Percentiles rank a stretch among this genome's conserved stretches.
Evolutionary conservation across 1,284 basidiomycete genomes (phyloP).

Genomic region (Phlebopus sp.): DNA sequence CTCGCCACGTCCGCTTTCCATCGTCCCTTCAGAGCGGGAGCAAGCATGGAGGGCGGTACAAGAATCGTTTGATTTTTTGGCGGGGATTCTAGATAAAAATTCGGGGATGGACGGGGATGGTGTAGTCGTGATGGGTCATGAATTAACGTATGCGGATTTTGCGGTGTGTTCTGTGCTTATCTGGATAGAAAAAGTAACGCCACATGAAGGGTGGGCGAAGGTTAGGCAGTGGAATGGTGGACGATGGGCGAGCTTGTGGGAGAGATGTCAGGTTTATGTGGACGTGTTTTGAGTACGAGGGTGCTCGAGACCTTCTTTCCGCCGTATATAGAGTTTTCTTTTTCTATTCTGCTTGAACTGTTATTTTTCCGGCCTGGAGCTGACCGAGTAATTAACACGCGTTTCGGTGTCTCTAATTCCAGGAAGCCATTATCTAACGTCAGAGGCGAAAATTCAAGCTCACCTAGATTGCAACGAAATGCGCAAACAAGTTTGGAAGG

Average conservation of each 20-base stretch:
- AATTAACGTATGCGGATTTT: slow-evolving; percentile 69
- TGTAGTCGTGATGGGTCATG: slow-evolving; percentile 60
- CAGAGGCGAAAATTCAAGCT: too few species aligned
- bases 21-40: slow-evolving; percentile 51
- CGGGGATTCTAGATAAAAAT: slow-evolving; percentile 64
- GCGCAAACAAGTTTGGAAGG: too few species aligned
- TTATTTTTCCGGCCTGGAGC: too few species aligned
- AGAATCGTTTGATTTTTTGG: slow-evolving; percentile 64
- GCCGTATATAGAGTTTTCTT: too few species aligned
- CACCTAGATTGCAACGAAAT: too few species aligned
- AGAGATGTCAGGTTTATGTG: slow-evolving; percentile 60
- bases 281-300: slow-evolving; percentile 42
- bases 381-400: too few species aligned
- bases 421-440: too few species aligned
- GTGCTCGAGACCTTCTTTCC: too few species aligned
- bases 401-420: too few species aligned
- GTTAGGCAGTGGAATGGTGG: slow-evolving; percentile 63
- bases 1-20: slow-evolving; percentile 22
- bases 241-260: slow-evolving; percentile 57
- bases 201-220: slow-evolving; percentile 63
- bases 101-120: slow-evolving; percentile 51
- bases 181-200: slow-evolving; percentile 66
- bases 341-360: too few species aligned
- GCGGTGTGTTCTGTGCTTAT: slow-evolving; percentile 64
- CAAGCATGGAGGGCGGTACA: slow-evolving; percentile 61